Percentiles rank a stretch among this genome's conserved stretches.
Evolutionary conservation across 306 rosid genomes (phyloP).

Genomic region (Medicago lupulina): DNA sequence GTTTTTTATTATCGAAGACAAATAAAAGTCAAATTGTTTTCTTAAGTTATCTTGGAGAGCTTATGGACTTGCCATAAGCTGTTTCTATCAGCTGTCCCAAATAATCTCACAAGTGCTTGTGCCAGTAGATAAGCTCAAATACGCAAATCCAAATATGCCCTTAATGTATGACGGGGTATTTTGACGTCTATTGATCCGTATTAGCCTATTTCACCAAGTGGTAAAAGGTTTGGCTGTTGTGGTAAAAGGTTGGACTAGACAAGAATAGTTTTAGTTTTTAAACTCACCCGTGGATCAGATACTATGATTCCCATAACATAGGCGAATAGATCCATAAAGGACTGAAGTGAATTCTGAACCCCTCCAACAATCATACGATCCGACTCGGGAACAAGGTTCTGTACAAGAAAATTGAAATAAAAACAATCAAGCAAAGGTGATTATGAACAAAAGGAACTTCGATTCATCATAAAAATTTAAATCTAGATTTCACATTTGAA

Average conservation of each 20-base stretch:
- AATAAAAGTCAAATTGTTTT: too few relatives aligned
- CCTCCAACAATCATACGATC: slow-evolving; percentile 91
- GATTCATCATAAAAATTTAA: slow-evolving; percentile 9
- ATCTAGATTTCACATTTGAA: slow-evolving; percentile 4
- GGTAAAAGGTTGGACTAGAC: not conserved
- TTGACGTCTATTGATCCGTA: too few relatives aligned
- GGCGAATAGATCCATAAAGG: slow-evolving; percentile 78
- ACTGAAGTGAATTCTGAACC: slow-evolving; percentile 84
- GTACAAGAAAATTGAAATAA: not conserved
- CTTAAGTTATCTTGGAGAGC: too few relatives aligned
- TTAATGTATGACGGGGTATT: not conserved
- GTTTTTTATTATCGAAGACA: too few relatives aligned
- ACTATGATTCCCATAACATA: slow-evolving; percentile 80
- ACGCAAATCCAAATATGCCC: too few relatives aligned
- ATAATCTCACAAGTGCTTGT: too few relatives aligned
- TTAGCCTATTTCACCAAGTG: too few relatives aligned
- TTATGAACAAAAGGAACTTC: slow-evolving; percentile 15
- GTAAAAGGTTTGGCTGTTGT: too few relatives aligned
- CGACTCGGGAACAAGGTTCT: slow-evolving; percentile 77
- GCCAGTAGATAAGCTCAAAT: too few relatives aligned
- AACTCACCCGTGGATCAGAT: slow-evolving; percentile 78
- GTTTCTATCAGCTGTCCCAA: too few relatives aligned
- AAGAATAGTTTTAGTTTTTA: not conserved
- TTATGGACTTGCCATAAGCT: too few relatives aligned
- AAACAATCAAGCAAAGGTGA: slow-evolving; percentile 7